Conservation (phyloP, 495 filamentous ascomycete species). For the Penicillium chermesinum region DNA sequence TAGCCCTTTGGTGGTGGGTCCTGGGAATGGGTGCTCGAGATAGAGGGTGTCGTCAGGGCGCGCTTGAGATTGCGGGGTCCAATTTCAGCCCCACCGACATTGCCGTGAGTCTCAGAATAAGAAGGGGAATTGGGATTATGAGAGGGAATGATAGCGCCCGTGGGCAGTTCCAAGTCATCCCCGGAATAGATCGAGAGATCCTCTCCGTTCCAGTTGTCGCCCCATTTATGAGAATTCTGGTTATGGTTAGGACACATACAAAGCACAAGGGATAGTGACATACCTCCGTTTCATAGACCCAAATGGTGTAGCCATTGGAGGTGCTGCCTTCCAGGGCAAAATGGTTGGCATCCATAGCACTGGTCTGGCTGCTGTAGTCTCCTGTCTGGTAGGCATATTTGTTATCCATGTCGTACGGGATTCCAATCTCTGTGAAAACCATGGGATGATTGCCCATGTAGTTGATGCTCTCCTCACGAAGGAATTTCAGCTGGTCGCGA, state of each 20-base stretch:
- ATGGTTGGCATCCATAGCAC: slow-evolving; percentile 95
- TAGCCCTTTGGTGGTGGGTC: slow-evolving; percentile 58
- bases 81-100: slow-evolving; percentile 52
- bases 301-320: slow-evolving; percentile 80
- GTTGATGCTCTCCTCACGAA: slow-evolving; percentile 81
- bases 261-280: slow-evolving; percentile 5
- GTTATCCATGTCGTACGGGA: slow-evolving; percentile 98
- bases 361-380: slow-evolving; percentile 86
- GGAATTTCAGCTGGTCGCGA: slow-evolving; percentile 81
- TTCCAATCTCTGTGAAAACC: slow-evolving; percentile 91
- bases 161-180: slow-evolving; percentile 69
- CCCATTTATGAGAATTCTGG: slow-evolving; percentile 81
- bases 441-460: slow-evolving; percentile 89
- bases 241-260: background rate
- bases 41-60: slow-evolving; percentile 65
- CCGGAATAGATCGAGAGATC: slow-evolving; percentile 84
- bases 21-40: slow-evolving; percentile 53
- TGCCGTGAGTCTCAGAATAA: slow-evolving; percentile 52
- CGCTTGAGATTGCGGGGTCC: slow-evolving; percentile 68
- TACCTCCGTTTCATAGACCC: slow-evolving; percentile 77
- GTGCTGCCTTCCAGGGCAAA: slow-evolving; percentile 80
- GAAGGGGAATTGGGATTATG: slow-evolving; percentile 50
- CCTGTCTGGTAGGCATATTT: slow-evolving; percentile 94
- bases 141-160: slow-evolving; percentile 15
- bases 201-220: slow-evolving; percentile 96